phyloP scores from a whole-genome alignment of 139 green algal genomes.

The Astrephomene gubernaculifera region DNA sequence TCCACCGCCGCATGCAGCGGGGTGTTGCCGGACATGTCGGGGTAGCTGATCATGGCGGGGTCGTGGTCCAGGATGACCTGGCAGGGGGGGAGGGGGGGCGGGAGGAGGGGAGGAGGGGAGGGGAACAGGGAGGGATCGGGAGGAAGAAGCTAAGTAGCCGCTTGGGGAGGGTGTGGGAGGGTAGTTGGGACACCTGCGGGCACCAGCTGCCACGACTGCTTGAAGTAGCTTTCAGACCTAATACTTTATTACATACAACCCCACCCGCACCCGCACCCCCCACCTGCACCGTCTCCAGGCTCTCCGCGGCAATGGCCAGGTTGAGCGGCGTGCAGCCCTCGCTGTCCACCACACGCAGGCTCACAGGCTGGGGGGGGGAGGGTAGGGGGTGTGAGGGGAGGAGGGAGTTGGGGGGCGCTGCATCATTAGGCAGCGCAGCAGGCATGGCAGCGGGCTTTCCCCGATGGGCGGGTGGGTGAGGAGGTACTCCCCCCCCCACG shows the following conservation, averaged over 20 bases:
- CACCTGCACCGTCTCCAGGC: slow-evolving; percentile 63
- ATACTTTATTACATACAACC: too few relatives aligned
- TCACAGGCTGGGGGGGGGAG: not conserved
- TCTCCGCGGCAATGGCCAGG: slow-evolving; percentile 59
- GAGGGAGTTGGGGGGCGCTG: not conserved
- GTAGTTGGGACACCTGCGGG: too few relatives aligned
- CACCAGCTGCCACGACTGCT: too few relatives aligned
- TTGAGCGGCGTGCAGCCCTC: slow-evolving; percentile 68
- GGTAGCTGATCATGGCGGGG: slow-evolving; percentile 54
- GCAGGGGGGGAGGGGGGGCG: not conserved
- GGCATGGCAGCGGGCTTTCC: too few relatives aligned
- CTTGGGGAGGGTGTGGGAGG: too few relatives aligned
- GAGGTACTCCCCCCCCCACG: too few relatives aligned
- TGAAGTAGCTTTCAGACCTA: too few relatives aligned
- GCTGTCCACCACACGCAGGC: slow-evolving; percentile 62
- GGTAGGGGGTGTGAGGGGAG: not conserved
- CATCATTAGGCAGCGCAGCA: too few relatives aligned
- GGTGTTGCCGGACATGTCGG: slow-evolving; percentile 63
- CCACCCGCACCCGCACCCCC: not conserved
- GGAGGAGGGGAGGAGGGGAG: not conserved
- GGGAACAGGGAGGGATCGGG: not conserved
- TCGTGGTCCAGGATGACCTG: slow-evolving; percentile 61
- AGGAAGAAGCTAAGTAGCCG: too few relatives aligned
- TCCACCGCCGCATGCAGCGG: slow-evolving; percentile 65
- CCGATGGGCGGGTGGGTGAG: too few relatives aligned